These are phyloP conservation scores for Neocucurbitaria cava DNA, from an alignment of 2,329 filamentous ascomycete genomes.

Conservation along the genomic window DNA sequence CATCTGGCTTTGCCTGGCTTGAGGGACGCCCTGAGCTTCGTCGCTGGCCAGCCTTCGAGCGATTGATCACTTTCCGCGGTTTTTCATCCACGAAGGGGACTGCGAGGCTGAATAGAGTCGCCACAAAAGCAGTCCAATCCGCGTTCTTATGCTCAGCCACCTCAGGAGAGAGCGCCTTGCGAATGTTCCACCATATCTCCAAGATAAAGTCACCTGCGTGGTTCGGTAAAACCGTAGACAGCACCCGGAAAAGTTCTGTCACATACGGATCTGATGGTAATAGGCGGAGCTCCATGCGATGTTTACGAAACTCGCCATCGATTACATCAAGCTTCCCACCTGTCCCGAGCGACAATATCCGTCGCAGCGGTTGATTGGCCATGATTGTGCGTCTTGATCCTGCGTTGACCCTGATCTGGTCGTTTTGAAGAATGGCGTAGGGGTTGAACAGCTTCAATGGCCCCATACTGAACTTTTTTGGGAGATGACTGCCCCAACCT, in stretches of 20 bases:
- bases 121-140: constrained; percentile 51
- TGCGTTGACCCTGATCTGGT: constrained; percentile 36
- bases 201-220: constrained; percentile 46
- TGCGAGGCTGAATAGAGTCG: constrained; percentile 50
- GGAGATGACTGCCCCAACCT: constrained; percentile 47
- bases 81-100: constrained; percentile 45
- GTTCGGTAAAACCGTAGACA: constrained; percentile 44
- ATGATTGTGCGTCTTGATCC: constrained; percentile 43
- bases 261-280: constrained; percentile 37
- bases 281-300: constrained; percentile 42
- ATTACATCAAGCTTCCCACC: constrained; percentile 39
- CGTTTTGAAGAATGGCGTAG: constrained; percentile 36
- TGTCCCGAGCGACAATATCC: constrained; percentile 32
- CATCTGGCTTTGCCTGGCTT: constrained; percentile 32
- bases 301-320: constrained; percentile 40
- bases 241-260: constrained; percentile 39
- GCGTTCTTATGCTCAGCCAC: constrained; percentile 14
- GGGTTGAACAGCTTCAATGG: constrained; percentile 44
- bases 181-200: constrained; percentile 49
- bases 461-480: constrained; percentile 32
- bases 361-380: constrained; percentile 27
- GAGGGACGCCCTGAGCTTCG: constrained; percentile 31
- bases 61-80: constrained; percentile 25
- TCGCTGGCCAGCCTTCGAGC: constrained; percentile 27
- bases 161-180: constrained; percentile 27